phyloP scores from a whole-genome alignment of 2,329 filamentous ascomycete species.

The Alternaria viburni region DNA sequence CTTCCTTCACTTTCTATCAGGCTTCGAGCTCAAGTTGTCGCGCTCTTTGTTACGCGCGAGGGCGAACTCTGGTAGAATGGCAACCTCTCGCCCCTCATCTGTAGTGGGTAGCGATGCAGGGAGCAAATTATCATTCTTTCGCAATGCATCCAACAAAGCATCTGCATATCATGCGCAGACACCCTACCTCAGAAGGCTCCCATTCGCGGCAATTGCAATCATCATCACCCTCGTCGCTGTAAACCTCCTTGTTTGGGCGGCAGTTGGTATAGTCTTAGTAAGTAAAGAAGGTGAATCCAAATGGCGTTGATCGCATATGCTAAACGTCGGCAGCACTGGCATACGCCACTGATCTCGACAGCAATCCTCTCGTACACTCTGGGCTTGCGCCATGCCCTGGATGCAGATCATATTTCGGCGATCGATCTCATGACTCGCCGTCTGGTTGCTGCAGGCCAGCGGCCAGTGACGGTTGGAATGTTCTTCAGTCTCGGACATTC shows the following conservation, averaged over 20 bases:
- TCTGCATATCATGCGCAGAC: slow-evolving; percentile 58
- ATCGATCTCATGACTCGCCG: slow-evolving; percentile 95
- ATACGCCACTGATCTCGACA: slow-evolving; percentile 72
- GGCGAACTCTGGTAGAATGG: slow-evolving; percentile 12
- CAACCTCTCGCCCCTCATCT: slow-evolving; percentile 13
- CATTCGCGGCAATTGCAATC: slow-evolving; percentile 63
- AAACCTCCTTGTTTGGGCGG: slow-evolving; percentile 65
- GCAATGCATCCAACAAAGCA: slow-evolving; percentile 43
- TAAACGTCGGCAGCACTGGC: slow-evolving; percentile 34
- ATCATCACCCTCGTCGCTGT: slow-evolving; percentile 60
- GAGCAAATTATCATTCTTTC: slow-evolving; percentile 27
- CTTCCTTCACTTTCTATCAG: neutral
- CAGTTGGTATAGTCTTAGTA: slow-evolving; percentile 64
- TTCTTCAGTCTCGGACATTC: slow-evolving; percentile 95
- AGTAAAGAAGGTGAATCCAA: slow-evolving; percentile 12
- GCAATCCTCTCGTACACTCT: slow-evolving; percentile 87
- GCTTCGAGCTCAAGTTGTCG: neutral
- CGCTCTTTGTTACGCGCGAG: neutral
- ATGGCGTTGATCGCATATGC: neutral
- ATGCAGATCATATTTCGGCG: slow-evolving; percentile 91
- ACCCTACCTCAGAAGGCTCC: slow-evolving; percentile 63
- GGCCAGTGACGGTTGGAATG: slow-evolving; percentile 88
- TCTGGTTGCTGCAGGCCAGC: slow-evolving; percentile 82
- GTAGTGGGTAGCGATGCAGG: slow-evolving; percentile 15
- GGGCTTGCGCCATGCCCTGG: slow-evolving; percentile 90